Evolutionary conservation across 108 stramenopile species (phyloP).

Genomic region (Cyclotella baltica): DNA sequence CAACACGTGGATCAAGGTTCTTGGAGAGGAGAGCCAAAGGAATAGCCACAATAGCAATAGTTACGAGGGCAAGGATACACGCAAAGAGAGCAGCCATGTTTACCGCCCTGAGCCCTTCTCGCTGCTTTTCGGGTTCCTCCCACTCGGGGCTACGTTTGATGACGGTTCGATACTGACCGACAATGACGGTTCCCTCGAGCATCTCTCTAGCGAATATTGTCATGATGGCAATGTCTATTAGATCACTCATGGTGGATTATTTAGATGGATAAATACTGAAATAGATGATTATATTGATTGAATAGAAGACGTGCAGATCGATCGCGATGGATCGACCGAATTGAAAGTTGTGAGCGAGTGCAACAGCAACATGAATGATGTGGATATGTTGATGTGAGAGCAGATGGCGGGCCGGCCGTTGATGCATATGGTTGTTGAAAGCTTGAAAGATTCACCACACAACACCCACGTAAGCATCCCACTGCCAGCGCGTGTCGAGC

Average conservation of each 20-base stretch:
- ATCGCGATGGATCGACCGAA: too few relatives aligned
- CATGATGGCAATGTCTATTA: slow-evolving; percentile 51
- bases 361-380: too few relatives aligned
- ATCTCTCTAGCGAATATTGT: slow-evolving; percentile 86
- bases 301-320: too few relatives aligned
- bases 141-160: slow-evolving; percentile 56
- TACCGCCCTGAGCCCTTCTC: slow-evolving; percentile 63
- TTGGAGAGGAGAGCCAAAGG: slow-evolving; percentile 67
- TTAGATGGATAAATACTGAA: background rate
- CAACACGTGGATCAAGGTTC: slow-evolving; percentile 58
- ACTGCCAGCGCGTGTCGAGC: too few relatives aligned
- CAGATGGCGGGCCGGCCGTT: too few relatives aligned
- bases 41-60: slow-evolving; percentile 62
- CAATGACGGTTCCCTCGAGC: slow-evolving; percentile 79
- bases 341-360: too few relatives aligned
- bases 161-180: slow-evolving; percentile 80
- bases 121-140: slow-evolving; percentile 56
- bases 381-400: too few relatives aligned
- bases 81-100: slow-evolving; percentile 69
- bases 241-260: slow-evolving; percentile 25
- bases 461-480: too few relatives aligned
- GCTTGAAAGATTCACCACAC: too few relatives aligned
- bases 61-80: slow-evolving; percentile 59
- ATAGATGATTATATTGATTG: too few relatives aligned
- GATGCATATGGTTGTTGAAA: too few relatives aligned